Percentiles rank a stretch among this genome's conserved stretches.
These are phyloP conservation scores for Phytophthora megakarya DNA, from an alignment of 352 stramenopile species.

Conservation along the genomic window DNA sequence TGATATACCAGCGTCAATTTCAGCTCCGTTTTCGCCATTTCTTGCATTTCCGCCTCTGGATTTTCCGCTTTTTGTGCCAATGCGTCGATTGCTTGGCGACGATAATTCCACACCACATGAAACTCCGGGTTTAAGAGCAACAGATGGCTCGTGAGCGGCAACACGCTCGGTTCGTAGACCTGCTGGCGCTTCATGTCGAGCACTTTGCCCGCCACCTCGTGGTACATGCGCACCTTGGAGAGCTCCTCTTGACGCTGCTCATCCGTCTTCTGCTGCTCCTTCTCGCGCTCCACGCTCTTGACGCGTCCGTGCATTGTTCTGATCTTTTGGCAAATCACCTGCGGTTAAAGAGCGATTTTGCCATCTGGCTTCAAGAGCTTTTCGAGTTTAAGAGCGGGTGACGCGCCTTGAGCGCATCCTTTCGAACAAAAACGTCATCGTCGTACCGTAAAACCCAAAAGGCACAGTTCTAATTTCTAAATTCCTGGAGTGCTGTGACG, in stretches of 20 bases:
- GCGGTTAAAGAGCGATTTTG: background rate
- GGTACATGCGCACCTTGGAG: conserved; percentile 72
- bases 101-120: conserved; percentile 97
- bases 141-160: conserved; percentile 92
- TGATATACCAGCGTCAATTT: conserved; percentile 70
- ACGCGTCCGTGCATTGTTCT: conserved; percentile 70
- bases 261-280: conserved; percentile 69
- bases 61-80: conserved; percentile 35
- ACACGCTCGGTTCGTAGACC: conserved; percentile 51
- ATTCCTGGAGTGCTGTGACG: too few species aligned
- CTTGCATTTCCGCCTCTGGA: conserved; percentile 33
- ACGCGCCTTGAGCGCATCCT: background rate
- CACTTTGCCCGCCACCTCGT: conserved; percentile 76
- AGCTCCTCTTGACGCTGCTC: conserved; percentile 67
- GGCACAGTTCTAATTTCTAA: background rate
- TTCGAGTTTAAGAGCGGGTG: background rate
- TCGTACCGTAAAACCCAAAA: too few species aligned
- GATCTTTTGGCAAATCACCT: background rate
- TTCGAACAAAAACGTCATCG: background rate
- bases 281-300: conserved; percentile 78
- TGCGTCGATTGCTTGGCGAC: conserved; percentile 89
- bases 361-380: background rate
- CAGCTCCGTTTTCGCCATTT: conserved; percentile 86
- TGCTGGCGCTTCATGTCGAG: conserved; percentile 63
- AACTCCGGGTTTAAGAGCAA: conserved; percentile 97